Percentiles rank a stretch among this genome's conserved stretches.
Evolutionary conservation across 306 rosid species (phyloP).

Genomic region (Cyamopsis tetragonoloba): DNA sequence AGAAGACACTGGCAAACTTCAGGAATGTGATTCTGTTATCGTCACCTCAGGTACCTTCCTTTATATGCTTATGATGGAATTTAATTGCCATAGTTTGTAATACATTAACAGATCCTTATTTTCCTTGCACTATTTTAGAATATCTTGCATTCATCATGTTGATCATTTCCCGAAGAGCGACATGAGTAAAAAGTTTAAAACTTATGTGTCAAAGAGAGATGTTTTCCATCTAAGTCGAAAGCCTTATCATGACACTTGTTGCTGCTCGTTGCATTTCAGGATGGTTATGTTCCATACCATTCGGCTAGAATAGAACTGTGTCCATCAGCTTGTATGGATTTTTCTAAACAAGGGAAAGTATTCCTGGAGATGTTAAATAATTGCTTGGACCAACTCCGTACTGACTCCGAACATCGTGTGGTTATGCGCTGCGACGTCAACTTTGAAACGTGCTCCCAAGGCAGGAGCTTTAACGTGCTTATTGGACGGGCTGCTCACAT

Average conservation of each 20-base stretch:
- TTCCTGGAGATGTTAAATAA: constrained; percentile 75
- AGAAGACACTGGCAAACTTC: constrained; percentile 39
- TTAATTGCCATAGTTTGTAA: neutral
- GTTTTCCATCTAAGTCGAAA: neutral
- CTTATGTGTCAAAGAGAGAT: neutral
- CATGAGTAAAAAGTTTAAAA: neutral
- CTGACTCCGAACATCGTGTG: constrained; percentile 49
- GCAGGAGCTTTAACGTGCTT: constrained; percentile 67
- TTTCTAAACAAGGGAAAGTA: constrained; percentile 60
- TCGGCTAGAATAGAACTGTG: constrained; percentile 84
- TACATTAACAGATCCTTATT: neutral
- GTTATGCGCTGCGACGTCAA: constrained; percentile 85
- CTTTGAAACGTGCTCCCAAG: constrained; percentile 70
- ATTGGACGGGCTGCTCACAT: constrained; percentile 92
- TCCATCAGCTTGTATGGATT: constrained; percentile 63
- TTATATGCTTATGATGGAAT: constrained; percentile 7
- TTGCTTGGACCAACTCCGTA: constrained; percentile 73
- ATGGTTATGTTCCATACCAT: constrained; percentile 92
- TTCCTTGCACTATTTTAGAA: neutral
- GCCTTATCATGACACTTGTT: constrained; percentile 1
- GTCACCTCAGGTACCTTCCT: constrained; percentile 45
- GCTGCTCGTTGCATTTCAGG: constrained; percentile 39
- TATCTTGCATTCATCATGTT: neutral
- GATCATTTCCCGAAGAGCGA: neutral
- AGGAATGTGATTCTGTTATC: constrained; percentile 40